Evolutionary conservation across 2,329 filamentous ascomycete species (phyloP), one percentile per base, ranked within the genome.

Genomic region (Dothidotthia symphoricarpi): DNA sequence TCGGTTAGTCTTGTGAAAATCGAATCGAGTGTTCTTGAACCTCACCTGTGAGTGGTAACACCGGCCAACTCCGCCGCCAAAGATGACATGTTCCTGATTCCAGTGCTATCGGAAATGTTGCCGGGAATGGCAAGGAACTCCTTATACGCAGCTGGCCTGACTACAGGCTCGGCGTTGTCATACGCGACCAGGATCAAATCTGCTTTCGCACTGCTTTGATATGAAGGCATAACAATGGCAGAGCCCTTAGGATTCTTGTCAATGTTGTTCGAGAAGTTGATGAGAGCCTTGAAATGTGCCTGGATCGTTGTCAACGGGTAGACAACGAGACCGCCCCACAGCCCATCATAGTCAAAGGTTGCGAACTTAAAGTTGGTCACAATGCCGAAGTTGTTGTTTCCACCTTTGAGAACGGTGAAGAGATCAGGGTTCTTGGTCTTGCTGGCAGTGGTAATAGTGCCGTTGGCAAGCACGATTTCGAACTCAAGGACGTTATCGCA

Each of bases 281-380:
- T 32, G 3, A 59, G 39, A 1, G 53, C 54, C 28, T 57, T 48
- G 34, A 57, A 55, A 4, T 54, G 49, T 2, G 47, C 45, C n/a
- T 49, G 39, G 3, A 52, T 48, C 0, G 39, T 47, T 0, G 47
- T 37, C 9, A 49, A 31, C 1, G 50, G 47, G n/a, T 54, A 53
- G 14, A 50, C 28, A 3, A 56, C 47, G 2, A 68, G 58, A 0
- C 67, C 66, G 22, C 64, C 62, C 66, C 66, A 69, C 41, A 63
- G 38, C 3, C 49, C 43, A n/a, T 44, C 16, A 16, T 55, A 50
- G 8, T 43, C 19, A 8, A 61, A 59, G 1, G 55, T 57, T 10
- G 39, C 31, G n/a, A 61, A 52, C 8, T 50, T 47, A 32, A 59
- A 49, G 29, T 34, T 32, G 2, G 65, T 68, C 0, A 67, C 61